Conservation (phyloP, 352 stramenopile species). For the Phytophthora syringae region DNA sequence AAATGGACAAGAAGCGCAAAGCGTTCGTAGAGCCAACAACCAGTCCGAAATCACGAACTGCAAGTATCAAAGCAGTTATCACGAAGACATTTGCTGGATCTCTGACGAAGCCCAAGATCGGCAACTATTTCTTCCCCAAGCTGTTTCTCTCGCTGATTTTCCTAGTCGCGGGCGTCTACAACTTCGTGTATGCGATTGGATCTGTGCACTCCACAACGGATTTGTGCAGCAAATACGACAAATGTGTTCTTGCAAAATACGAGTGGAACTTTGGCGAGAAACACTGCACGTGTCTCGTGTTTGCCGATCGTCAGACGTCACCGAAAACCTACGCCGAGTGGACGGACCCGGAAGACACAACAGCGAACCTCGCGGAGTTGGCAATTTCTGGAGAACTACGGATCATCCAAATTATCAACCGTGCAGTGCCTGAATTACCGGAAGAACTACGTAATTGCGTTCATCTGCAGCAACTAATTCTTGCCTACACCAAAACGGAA, state of each 20-base stretch:
- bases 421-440: conserved; percentile 41
- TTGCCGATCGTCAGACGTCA: conserved; percentile 38
- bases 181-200: conserved; percentile 41
- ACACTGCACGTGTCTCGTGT: conserved; percentile 47
- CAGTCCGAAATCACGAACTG: neutral
- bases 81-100: conserved; percentile 6
- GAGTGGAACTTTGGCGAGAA: conserved; percentile 46
- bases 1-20: conserved; percentile 18
- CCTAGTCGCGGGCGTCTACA: conserved; percentile 22
- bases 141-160: conserved; percentile 45
- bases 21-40: conserved; percentile 7
- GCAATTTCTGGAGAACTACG: conserved; percentile 45
- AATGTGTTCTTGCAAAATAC: conserved; percentile 49
- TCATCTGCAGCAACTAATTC: conserved; percentile 44
- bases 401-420: conserved; percentile 61
- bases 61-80: conserved; percentile 12
- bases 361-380: conserved; percentile 32
- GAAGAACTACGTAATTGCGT: conserved; percentile 38
- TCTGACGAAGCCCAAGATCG: conserved; percentile 13
- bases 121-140: conserved; percentile 23
- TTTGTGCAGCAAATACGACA: conserved; percentile 37
- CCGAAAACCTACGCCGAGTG: conserved; percentile 48
- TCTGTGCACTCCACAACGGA: conserved; percentile 36
- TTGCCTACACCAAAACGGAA: conserved; percentile 48
- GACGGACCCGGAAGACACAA: conserved; percentile 44